A percentile compares a stretch with the other conserved stretches of the same genome.
Evolutionary conservation across 2,329 filamentous ascomycete species (phyloP).

Genomic region (Fusarium pseudocircinatum): DNA sequence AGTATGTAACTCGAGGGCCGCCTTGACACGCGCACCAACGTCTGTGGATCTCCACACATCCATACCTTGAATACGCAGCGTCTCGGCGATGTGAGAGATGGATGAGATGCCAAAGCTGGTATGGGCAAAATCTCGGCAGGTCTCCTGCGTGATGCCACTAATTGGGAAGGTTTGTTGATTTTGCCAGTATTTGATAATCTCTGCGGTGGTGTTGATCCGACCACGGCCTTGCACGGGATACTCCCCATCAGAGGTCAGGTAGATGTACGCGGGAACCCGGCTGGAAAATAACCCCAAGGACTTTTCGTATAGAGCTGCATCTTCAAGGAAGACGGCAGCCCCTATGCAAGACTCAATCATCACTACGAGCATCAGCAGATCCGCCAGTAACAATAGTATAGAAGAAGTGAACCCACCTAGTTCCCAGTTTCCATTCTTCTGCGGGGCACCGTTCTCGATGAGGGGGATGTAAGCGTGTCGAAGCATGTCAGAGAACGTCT

Average conservation of each 20-base stretch:
- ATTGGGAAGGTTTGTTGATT: neutral
- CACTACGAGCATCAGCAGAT: neutral
- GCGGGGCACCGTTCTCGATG: neutral
- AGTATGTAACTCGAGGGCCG: neutral
- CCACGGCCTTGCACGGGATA: neutral
- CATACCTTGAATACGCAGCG: neutral
- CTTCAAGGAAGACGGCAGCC: neutral
- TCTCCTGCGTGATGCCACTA: neutral
- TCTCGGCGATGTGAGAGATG: neutral
- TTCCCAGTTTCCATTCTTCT: neutral
- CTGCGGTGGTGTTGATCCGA: neutral
- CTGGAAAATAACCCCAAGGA: neutral
- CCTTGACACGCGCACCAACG: neutral
- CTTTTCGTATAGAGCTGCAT: neutral
- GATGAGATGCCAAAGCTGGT: neutral
- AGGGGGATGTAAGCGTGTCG: neutral
- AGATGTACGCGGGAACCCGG: neutral
- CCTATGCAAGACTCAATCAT: neutral
- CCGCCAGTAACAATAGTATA: neutral
- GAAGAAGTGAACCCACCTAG: neutral
- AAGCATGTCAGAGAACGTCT: neutral
- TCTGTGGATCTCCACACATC: neutral
- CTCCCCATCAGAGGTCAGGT: neutral
- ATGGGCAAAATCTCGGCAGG: neutral
- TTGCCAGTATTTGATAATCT: neutral